Evolutionary conservation across 2,329 filamentous ascomycete species (phyloP).

Genomic region (Diaporthe destruens): DNA sequence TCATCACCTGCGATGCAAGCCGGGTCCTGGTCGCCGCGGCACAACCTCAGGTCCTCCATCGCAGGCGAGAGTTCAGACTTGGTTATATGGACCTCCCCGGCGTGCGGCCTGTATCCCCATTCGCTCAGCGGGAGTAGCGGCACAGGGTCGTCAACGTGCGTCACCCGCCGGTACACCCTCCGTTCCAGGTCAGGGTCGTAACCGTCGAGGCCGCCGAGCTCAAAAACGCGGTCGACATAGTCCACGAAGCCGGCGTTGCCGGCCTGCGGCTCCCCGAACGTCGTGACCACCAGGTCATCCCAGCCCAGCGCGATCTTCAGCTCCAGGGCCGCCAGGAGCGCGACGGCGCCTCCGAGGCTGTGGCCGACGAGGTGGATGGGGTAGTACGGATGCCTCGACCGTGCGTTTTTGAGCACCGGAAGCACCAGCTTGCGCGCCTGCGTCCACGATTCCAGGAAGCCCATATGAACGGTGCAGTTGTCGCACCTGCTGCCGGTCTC

Average conservation of each 20-base stretch:
- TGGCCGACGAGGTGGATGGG: conserved; percentile 86
- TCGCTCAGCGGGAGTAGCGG: conserved; percentile 87
- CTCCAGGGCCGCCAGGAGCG: conserved; percentile 87
- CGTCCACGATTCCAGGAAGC: conserved; percentile 88
- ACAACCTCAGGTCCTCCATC: conserved; percentile 76
- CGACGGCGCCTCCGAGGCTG: conserved; percentile 92
- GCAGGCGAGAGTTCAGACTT: conserved; percentile 78
- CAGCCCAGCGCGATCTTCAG: conserved; percentile 79
- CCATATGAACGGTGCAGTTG: conserved; percentile 93
- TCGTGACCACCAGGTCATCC: conserved; percentile 81
- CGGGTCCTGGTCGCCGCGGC: conserved; percentile 77
- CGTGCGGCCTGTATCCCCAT: conserved; percentile 90
- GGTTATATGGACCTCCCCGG: conserved; percentile 87
- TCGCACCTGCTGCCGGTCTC: conserved; percentile 67
- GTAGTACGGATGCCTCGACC: conserved; percentile 73
- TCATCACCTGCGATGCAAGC: conserved; percentile 77
- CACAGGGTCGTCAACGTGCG: conserved; percentile 88
- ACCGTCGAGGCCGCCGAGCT: conserved; percentile 52
- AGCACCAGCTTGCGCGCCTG: conserved; percentile 79
- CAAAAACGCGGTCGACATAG: conserved; percentile 68
- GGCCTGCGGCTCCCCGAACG: conserved; percentile 87
- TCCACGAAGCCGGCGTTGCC: conserved; percentile 69
- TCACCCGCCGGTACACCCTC: conserved; percentile 78
- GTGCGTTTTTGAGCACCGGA: conserved; percentile 71
- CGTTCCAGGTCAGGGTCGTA: conserved; percentile 49